Evolutionary conservation across 75 land plant genomes (phyloP).

Genomic region (Sequoiadendron giganteum): DNA sequence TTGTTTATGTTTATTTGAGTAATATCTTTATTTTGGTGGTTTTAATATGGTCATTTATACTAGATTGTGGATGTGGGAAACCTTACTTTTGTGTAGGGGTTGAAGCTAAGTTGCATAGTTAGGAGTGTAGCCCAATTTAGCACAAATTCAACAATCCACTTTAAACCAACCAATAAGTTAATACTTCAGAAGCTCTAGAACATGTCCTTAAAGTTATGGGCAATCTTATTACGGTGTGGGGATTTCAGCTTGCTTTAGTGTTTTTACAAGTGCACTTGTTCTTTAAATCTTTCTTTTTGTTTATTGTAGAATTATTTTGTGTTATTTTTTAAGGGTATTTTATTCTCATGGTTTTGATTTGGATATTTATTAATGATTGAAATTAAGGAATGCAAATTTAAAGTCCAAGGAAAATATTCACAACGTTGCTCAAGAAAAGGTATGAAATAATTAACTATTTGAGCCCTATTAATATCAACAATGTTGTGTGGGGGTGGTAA

Average conservation of each 20-base stretch:
- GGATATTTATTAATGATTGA: neutral
- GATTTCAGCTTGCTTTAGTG: neutral
- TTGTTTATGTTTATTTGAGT: neutral
- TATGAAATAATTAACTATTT: conserved; percentile 4
- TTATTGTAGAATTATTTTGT: too few relatives aligned
- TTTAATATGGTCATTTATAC: neutral
- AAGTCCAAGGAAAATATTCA: conserved; percentile 66
- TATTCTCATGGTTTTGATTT: neutral
- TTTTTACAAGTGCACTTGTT: neutral
- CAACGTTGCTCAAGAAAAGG: conserved; percentile 72
- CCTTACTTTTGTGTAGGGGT: neutral
- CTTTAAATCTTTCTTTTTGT: too few relatives aligned
- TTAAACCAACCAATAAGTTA: neutral
- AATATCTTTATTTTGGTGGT: neutral
- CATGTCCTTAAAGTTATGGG: neutral
- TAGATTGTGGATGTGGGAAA: neutral
- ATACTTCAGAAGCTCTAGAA: neutral
- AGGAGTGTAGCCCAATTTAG: neutral
- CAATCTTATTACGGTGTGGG: neutral
- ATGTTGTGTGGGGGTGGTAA: neutral
- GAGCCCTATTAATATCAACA: neutral
- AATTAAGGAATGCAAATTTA: conserved; percentile 58
- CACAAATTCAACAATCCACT: neutral
- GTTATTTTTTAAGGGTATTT: too few relatives aligned
- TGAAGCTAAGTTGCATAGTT: neutral